Evolutionary conservation across 2,329 filamentous ascomycete genomes (phyloP).

Genomic region (Aspergillus transmontanensis): DNA sequence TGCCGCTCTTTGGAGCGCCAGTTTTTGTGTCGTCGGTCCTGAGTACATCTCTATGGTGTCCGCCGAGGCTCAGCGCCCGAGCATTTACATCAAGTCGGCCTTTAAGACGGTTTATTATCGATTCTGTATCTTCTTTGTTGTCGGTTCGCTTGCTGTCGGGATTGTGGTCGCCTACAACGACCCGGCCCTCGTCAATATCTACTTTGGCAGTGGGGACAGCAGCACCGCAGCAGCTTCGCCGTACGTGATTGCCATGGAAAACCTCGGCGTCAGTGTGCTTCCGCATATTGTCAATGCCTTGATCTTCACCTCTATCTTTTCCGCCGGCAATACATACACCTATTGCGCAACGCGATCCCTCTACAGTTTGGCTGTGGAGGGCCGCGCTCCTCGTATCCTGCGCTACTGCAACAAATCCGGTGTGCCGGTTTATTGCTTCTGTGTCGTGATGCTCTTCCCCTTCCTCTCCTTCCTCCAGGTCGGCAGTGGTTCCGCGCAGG

Average conservation of each 20-base stretch:
- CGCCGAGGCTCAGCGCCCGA: conserved; percentile 69
- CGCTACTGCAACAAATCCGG: conserved; percentile 62
- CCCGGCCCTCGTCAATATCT: conserved; percentile 31
- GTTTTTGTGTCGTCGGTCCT: conserved; percentile 65
- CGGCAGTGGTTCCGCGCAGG: conserved; percentile 51
- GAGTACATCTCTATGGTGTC: conserved; percentile 65
- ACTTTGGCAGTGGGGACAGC: conserved; percentile 32
- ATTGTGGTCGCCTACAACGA: conserved; percentile 71
- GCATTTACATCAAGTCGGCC: conserved; percentile 69
- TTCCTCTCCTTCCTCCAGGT: conserved; percentile 58
- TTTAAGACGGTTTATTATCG: conserved; percentile 78
- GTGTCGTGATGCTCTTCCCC: conserved; percentile 56
- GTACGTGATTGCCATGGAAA: conserved; percentile 65
- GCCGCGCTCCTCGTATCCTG: conserved; percentile 57
- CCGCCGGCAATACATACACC: conserved; percentile 58
- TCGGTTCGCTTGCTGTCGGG: conserved; percentile 69
- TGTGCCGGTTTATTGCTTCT: conserved; percentile 63
- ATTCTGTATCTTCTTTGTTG: conserved; percentile 72
- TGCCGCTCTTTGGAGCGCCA: conserved; percentile 71
- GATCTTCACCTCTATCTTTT: conserved; percentile 57
- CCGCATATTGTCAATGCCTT: conserved; percentile 62
- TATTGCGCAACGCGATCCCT: conserved; percentile 57
- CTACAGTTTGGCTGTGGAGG: conserved; percentile 57
- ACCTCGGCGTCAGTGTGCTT: conserved; percentile 55
- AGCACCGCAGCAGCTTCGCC: conserved; percentile 58